These are phyloP conservation scores for Serendipita sp. DNA, from an alignment of 1,284 basidiomycete genomes.

Conservation along the genomic window DNA sequence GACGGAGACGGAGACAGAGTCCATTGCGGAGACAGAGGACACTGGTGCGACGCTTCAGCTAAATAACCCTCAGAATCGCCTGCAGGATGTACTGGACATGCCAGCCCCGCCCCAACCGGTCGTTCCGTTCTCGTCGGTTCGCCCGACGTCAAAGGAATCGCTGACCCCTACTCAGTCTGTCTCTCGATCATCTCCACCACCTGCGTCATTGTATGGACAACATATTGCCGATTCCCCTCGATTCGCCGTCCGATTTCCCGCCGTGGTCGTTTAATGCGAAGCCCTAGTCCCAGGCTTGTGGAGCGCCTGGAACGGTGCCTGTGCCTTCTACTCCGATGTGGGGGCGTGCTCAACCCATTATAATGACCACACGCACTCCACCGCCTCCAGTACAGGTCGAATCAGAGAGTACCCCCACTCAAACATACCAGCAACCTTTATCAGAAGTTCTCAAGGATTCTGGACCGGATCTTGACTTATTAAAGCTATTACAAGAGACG, in stretches of 20 bases:
- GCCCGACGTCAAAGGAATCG: neutral
- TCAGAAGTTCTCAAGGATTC: neutral
- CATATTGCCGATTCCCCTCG: slow-evolving; percentile 2
- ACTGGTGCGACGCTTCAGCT: neutral
- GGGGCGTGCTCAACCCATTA: too few species aligned
- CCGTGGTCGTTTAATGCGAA: neutral
- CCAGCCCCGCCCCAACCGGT: neutral
- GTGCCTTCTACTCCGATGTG: too few species aligned
- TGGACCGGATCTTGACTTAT: neutral
- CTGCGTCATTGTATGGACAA: neutral
- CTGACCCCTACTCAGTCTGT: neutral
- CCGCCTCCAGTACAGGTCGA: too few species aligned
- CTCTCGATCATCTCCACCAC: neutral
- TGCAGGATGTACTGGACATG: neutral
- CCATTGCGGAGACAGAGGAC: neutral
- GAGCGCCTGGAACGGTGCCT: neutral
- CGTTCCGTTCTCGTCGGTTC: neutral
- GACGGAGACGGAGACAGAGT: neutral
- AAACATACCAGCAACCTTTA: neutral
- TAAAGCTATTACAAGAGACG: neutral
- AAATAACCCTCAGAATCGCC: neutral
- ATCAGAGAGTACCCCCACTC: too few species aligned
- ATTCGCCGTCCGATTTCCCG: slow-evolving; percentile 1
- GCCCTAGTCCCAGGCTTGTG: neutral
- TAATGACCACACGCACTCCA: too few species aligned